A percentile compares a stretch with the other conserved stretches of the same genome.
phyloP scores from a whole-genome alignment of 805 yeast species.

The Saccharomycopsis oosterbeekiorum region DNA sequence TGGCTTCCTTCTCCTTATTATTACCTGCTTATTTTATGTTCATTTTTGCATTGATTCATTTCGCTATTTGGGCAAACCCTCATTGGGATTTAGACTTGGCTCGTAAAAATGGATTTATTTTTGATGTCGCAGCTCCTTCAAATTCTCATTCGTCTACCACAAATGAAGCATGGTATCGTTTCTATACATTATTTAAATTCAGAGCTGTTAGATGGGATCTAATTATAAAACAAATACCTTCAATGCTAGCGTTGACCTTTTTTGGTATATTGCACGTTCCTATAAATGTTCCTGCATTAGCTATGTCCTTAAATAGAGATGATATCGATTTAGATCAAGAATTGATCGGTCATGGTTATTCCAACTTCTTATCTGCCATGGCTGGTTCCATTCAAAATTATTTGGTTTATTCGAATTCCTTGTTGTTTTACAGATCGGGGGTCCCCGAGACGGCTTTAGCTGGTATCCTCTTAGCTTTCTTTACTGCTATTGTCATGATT shows the following conservation, averaged over 20 bases:
- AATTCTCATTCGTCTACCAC: constrained; percentile 37
- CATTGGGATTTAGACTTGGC: constrained; percentile 50
- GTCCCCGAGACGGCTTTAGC: constrained; percentile 75
- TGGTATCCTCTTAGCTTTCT: constrained; percentile 79
- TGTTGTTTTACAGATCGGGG: constrained; percentile 86
- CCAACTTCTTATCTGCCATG: constrained; percentile 76
- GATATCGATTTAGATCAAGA: constrained; percentile 83
- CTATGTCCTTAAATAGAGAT: constrained; percentile 80
- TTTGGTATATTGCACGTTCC: constrained; percentile 96
- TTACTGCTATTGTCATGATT: constrained; percentile 72
- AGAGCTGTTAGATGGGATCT: constrained; percentile 64
- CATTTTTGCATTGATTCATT: constrained; percentile 62
- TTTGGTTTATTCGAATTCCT: constrained; percentile 88
- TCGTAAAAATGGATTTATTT: constrained; percentile 78
- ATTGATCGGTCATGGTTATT: constrained; percentile 87
- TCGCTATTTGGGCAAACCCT: constrained; percentile 56
- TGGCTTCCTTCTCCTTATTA: constrained; percentile 44
- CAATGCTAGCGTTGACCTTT: constrained; percentile 91
- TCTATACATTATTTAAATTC: constrained; percentile 66
- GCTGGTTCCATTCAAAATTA: constrained; percentile 90
- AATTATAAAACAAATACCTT: constrained; percentile 63
- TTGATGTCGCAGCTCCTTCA: constrained; percentile 42
- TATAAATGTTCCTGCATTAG: constrained; percentile 93
- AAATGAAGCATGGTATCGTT: constrained; percentile 57
- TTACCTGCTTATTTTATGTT: constrained; percentile 74